Evolutionary conservation across 2,329 filamentous ascomycete genomes (phyloP), one percentile per base, ranked within the genome.

Genomic region (Xylaria sp.): DNA sequence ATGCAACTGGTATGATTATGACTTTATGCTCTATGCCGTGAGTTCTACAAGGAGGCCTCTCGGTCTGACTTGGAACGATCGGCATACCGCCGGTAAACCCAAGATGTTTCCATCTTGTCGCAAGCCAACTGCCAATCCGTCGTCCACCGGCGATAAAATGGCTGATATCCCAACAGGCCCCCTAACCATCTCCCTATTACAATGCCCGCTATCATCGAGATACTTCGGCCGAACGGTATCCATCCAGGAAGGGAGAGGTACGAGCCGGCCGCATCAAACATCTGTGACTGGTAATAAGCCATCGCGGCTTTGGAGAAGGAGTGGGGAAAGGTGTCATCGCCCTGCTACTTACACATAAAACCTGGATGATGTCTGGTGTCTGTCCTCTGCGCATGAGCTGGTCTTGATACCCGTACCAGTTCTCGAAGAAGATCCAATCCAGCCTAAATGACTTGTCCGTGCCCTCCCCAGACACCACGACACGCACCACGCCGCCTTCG

Each of bases 101-200:
- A 68, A 69, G 41, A 63, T 20, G 11, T 63, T 45, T 67, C 54
- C 72, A 74, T 74, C 57, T 68, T 69, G 24, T 50, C 41, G 51
- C 69, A 71, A 2, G 71, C 71, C 11, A 59, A 48, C 9, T 72
- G 63, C 72, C 72, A 75, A 39, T 75, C 71, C 7, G 65, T 69
- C 7, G 69, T 73, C 68, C 70, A 75, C 56, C 72, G 60, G 39
- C 57, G 56, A 48, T 67, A 66, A 43, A 69, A 74, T 2, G 73
- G 73, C 55, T 72, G 68, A 56, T 75, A 75, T 3, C 72, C 72
- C 24, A 75, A 56, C 44, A 72, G 39, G 0, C 69, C 69, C 7
- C 72, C 72, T 21, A 74, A 43, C 69, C 72, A 75, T 51, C 72
- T 66, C 7, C 73, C 72, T n/a, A 75, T 34, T 4, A 71, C 56